These are phyloP conservation scores for Aspergillus leporis DNA, from an alignment of 495 filamentous ascomycete species.

Conservation along the genomic window DNA sequence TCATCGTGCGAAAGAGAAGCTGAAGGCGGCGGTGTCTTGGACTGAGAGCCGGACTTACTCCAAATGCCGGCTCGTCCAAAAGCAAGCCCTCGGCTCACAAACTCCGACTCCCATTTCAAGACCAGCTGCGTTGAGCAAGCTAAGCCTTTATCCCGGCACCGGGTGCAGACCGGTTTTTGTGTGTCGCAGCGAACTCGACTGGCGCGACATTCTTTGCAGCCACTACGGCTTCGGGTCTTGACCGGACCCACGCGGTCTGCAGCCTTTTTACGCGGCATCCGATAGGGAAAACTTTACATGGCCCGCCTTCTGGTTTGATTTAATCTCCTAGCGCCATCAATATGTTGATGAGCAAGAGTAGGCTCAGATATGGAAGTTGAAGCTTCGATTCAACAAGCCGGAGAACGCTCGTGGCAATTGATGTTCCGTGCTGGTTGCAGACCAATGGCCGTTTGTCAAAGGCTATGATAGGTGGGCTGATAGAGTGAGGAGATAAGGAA, in stretches of 20 bases:
- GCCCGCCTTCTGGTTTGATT: slow-evolving; percentile 10
- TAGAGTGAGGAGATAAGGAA: background rate
- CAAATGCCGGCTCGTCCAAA: slow-evolving; percentile 47
- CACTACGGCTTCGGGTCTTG: slow-evolving; percentile 47
- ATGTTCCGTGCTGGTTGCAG: background rate
- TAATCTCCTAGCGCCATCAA: slow-evolving; percentile 3
- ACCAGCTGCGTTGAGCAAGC: slow-evolving; percentile 41
- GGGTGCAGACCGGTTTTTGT: slow-evolving; percentile 42
- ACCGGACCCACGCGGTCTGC: slow-evolving; percentile 43
- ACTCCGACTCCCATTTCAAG: slow-evolving; percentile 50
- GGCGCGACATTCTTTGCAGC: slow-evolving; percentile 45
- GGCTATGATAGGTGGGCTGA: background rate
- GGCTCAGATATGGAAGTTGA: background rate
- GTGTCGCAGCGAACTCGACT: slow-evolving; percentile 48
- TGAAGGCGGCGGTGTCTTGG: slow-evolving; percentile 17
- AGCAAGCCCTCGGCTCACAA: slow-evolving; percentile 42
- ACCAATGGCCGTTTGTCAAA: background rate
- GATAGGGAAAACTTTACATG: slow-evolving; percentile 30
- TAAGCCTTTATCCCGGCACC: slow-evolving; percentile 39
- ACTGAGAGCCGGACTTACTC: slow-evolving; percentile 32
- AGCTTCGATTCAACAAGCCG: background rate
- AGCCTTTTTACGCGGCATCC: slow-evolving; percentile 48
- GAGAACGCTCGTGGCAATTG: slow-evolving; percentile 5
- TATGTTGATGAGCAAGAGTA: slow-evolving; percentile 1
- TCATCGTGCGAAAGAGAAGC: slow-evolving; percentile 20